Conservation (phyloP, 2,329 filamentous ascomycete genomes). For the Sphaceloma murrayae region DNA sequence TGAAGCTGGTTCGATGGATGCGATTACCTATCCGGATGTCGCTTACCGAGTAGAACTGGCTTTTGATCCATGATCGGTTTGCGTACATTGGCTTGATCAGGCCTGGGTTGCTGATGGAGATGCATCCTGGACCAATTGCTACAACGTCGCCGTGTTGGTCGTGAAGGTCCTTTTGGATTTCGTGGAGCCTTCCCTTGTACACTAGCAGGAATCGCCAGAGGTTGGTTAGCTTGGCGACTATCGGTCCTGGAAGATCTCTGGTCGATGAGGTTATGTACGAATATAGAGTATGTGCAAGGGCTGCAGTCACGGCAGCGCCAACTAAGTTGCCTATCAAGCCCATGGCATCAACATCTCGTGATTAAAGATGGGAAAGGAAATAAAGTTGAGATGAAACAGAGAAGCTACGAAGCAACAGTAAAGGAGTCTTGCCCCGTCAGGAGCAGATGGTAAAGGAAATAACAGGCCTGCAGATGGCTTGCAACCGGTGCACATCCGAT, state of each 20-base stretch:
- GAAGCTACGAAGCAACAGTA: no score
- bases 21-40: neutral
- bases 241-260: constrained; percentile 26
- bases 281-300: neutral
- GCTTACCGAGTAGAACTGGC: neutral
- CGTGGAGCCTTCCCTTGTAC: constrained; percentile 22
- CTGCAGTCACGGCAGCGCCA: neutral
- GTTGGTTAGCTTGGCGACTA: constrained; percentile 28
- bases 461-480: no score
- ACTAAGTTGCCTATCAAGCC: neutral
- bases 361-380: no score
- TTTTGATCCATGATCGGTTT: constrained; percentile 20
- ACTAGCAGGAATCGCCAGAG: constrained; percentile 24
- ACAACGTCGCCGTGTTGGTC: constrained; percentile 59
- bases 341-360: neutral
- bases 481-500: no score
- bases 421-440: no score
- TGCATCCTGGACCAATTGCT: constrained; percentile 63
- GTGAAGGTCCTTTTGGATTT: constrained; percentile 37
- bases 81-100: constrained; percentile 61
- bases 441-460: no score
- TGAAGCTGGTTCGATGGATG: constrained; percentile 22
- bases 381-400: no score
- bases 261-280: constrained; percentile 32
- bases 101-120: constrained; percentile 59